A percentile compares a stretch with the other conserved stretches of the same genome.
These are phyloP conservation scores for Rhodotorula sphaerocarpa DNA, from an alignment of 768 basidiomycete species.

Conservation along the genomic window DNA sequence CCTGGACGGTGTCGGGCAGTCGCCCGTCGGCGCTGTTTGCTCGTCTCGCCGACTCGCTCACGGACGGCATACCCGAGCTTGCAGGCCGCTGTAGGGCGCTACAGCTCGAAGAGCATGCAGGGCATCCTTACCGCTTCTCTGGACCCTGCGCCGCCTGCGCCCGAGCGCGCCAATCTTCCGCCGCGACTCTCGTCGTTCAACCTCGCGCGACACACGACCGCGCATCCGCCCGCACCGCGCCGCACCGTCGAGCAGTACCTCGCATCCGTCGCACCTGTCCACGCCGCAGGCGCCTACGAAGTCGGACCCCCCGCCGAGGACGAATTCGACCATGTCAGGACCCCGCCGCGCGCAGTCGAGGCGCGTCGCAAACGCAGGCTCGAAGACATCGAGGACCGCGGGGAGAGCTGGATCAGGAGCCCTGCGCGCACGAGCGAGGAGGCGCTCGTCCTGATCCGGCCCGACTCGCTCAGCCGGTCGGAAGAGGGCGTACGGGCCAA, in stretches of 20 bases:
- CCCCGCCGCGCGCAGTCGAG: background rate
- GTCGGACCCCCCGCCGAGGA: background rate
- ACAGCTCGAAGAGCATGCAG: too few relatives aligned
- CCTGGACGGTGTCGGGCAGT: too few relatives aligned
- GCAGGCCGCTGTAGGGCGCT: too few relatives aligned
- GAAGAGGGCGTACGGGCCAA: too few relatives aligned
- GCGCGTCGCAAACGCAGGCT: background rate
- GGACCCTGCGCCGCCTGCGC: background rate
- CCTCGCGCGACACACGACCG: conserved; percentile 4
- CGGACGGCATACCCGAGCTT: too few relatives aligned
- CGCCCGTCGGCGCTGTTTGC: too few relatives aligned
- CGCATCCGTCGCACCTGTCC: background rate
- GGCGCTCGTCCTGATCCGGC: conserved; percentile 19
- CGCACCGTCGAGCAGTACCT: conserved; percentile 10
- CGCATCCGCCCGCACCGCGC: background rate
- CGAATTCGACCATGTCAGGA: background rate
- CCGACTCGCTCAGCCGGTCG: too few relatives aligned
- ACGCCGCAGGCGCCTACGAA: background rate
- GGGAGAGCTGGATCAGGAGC: background rate
- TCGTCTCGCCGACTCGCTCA: too few relatives aligned
- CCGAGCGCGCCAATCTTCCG: background rate
- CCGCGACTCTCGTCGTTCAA: conserved; percentile 4
- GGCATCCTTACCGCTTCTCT: background rate
- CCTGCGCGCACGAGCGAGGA: conserved; percentile 2
- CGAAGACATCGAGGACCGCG: background rate